Conservation (phyloP, 2,329 filamentous ascomycete genomes). For the Penicillium sclerotiorum region DNA sequence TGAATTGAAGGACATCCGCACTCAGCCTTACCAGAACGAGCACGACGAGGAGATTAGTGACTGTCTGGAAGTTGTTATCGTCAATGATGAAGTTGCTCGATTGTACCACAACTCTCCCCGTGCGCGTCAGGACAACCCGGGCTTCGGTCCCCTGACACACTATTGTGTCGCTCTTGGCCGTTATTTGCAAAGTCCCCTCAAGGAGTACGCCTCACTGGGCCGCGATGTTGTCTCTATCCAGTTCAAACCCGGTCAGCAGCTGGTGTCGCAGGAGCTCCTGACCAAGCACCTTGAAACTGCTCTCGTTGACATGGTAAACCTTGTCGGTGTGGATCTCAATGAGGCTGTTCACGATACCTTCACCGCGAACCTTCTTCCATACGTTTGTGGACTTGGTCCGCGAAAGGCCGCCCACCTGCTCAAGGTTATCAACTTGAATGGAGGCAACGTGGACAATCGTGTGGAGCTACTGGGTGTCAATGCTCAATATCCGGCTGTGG, state of each 20-base stretch:
- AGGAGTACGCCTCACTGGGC: slow-evolving; percentile 92
- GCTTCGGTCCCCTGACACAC: slow-evolving; percentile 73
- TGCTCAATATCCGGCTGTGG: slow-evolving; percentile 79
- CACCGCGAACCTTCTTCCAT: slow-evolving; percentile 84
- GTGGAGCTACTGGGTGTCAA: slow-evolving; percentile 88
- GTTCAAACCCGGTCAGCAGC: slow-evolving; percentile 87
- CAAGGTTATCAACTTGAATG: slow-evolving; percentile 90
- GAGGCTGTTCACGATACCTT: slow-evolving; percentile 81
- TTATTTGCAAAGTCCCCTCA: slow-evolving; percentile 93
- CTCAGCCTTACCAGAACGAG: slow-evolving; percentile 84
- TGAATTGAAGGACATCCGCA: slow-evolving; percentile 73
- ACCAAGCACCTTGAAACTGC: slow-evolving; percentile 87
- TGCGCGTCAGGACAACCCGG: slow-evolving; percentile 77
- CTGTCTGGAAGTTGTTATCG: slow-evolving; percentile 81
- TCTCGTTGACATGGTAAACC: slow-evolving; percentile 97
- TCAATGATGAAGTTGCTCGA: slow-evolving; percentile 96
- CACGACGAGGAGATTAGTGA: slow-evolving; percentile 74
- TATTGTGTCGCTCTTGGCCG: slow-evolving; percentile 89
- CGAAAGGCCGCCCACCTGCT: slow-evolving; percentile 83
- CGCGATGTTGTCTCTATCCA: slow-evolving; percentile 83
- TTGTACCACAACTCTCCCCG: slow-evolving; percentile 90
- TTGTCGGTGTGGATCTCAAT: slow-evolving; percentile 93
- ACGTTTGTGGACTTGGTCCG: slow-evolving; percentile 86
- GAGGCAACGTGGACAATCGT: slow-evolving; percentile 79
- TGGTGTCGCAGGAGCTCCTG: slow-evolving; percentile 85